Evolutionary conservation across 2,329 filamentous ascomycete genomes (phyloP).

Genomic region (Aspergillus caelatus): DNA sequence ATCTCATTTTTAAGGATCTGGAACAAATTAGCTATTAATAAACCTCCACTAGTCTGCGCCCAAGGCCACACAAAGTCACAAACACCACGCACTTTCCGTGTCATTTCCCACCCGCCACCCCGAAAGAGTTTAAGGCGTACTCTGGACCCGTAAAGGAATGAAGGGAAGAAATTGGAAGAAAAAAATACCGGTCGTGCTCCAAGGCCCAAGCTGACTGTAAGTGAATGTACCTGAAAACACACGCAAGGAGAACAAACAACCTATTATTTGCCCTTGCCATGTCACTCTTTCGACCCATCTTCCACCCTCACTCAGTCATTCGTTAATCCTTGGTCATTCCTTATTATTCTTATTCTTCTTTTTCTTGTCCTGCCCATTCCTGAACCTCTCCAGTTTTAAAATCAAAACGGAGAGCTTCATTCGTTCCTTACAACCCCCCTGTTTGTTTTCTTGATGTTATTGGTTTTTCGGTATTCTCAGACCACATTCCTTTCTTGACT

Average conservation of each 20-base stretch:
- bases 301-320: constrained; percentile 33
- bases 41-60: not conserved
- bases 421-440: constrained; percentile 16
- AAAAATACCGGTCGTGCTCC: not conserved
- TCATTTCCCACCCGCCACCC: not conserved
- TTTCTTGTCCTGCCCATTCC: constrained; percentile 14
- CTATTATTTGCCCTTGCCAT: constrained; percentile 22
- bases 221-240: not conserved
- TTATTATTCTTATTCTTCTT: not conserved
- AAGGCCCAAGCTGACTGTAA: not conserved
- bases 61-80: not conserved
- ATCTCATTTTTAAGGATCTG: not conserved
- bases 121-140: not conserved
- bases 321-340: constrained; percentile 25
- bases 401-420: not conserved
- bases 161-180: not conserved
- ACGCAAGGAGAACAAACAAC: constrained; percentile 14
- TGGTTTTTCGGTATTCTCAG: constrained; percentile 14
- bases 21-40: constrained; percentile 1
- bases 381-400: not conserved
- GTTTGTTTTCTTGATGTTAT: constrained; percentile 15
- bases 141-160: not conserved
- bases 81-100: not conserved
- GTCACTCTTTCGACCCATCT: constrained; percentile 29
- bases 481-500: constrained; percentile 22